Evolutionary conservation across 352 stramenopile genomes (phyloP), one percentile per base, ranked within the genome.

Genomic region (Blastocystis hominis): DNA sequence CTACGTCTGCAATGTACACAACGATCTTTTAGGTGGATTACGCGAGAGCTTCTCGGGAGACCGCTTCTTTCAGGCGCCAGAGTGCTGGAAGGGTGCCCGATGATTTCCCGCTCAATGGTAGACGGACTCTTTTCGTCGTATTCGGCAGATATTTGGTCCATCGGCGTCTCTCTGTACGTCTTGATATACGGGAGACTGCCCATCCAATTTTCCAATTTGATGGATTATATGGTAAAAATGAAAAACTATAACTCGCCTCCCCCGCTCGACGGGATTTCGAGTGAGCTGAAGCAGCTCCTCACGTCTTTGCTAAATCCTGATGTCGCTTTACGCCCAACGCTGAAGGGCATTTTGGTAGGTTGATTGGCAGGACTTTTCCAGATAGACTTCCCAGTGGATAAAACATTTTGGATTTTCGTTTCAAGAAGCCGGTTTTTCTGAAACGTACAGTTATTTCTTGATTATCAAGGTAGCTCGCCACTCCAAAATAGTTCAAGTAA

Each of bases 41-140:
- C n/a, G 66, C 17, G 36, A 53, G 4, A 4, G 40, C 40, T 76
- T 76, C n/a, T 9, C n/a, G 4, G n/a, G 66, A 2, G 66, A 76
- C 30, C 7, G 10, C 6, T 42, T 38, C 3, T 76, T 76, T 76
- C 66, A 55, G 6, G 66, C 66, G 24, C 66, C 66, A 30, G 66
- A 76, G 38, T 76, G 66, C 30, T 76, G 34, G 36, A 55, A 76
- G n/a, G 66, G 66, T 76, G 20, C 24, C 0, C 4, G 5, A 3
- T n/a, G 53, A 3, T 54, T 9, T 20, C 56, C 9, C 17, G 4
- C n/a, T 59, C 17, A 54, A 20, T 10, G 10, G 3, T 76, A 76
- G 66, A 76, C n/a, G 66, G 66, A 13, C 56, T 53, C 3, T 76
- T 76, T 36, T 76, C 66, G 17, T 59, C 42, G 3, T 76, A 76